Evolutionary conservation across 108 stramenopile genomes (phyloP).

Genomic region (Pseudonitzschia delicatissima): DNA sequence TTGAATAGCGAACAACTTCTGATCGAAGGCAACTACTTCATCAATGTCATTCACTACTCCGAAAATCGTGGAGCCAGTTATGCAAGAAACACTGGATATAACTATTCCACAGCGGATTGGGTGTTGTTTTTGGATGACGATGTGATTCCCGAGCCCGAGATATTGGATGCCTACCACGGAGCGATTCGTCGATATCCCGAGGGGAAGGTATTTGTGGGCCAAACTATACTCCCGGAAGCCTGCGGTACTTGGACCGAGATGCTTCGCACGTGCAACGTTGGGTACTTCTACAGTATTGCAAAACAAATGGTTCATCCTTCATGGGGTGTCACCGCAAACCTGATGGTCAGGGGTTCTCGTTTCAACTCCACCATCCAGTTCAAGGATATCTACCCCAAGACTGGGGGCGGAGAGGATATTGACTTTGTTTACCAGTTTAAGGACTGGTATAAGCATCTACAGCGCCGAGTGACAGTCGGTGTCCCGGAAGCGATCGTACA

Average conservation of each 20-base stretch:
- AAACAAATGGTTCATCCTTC: conserved; percentile 25
- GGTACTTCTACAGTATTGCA: conserved; percentile 43
- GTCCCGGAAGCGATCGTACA: conserved; percentile 39
- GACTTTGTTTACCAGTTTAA: conserved; percentile 46
- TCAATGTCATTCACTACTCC: conserved; percentile 39
- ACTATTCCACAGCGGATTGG: conserved; percentile 50
- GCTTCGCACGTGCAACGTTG: conserved; percentile 36
- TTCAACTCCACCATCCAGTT: conserved; percentile 36
- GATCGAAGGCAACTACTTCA: conserved; percentile 25
- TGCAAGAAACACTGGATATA: conserved; percentile 49
- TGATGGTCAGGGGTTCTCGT: conserved; percentile 30
- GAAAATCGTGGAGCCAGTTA: conserved; percentile 55
- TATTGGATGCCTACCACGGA: conserved; percentile 54
- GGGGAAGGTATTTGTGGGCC: conserved; percentile 36
- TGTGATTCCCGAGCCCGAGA: conserved; percentile 40
- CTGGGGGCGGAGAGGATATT: conserved; percentile 59
- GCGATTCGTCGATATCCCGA: conserved; percentile 36
- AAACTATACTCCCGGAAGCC: conserved; percentile 34
- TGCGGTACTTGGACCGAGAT: conserved; percentile 33
- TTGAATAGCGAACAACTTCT: conserved; percentile 15
- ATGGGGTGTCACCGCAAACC: conserved; percentile 67
- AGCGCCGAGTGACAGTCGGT: not conserved
- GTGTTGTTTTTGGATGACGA: conserved; percentile 72
- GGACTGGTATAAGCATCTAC: not conserved
- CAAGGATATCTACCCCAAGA: conserved; percentile 40